Percentiles rank a stretch among this genome's conserved stretches.
Conservation (phyloP, 805 yeast genomes). For the Wickerhamomyces silvicola region DNA sequence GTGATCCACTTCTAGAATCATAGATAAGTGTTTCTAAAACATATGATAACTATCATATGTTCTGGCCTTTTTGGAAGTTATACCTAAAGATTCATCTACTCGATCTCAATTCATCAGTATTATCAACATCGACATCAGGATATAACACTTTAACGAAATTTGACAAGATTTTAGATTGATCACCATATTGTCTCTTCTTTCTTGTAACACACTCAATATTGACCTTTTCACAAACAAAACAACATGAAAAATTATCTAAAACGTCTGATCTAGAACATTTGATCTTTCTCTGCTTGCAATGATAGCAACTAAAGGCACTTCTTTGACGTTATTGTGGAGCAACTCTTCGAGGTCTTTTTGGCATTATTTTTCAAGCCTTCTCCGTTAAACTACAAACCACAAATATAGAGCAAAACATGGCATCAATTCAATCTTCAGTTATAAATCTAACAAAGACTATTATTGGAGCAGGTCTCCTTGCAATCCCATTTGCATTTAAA, state of each 20-base stretch:
- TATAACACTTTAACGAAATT: constrained; percentile 35
- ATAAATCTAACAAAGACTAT: constrained; percentile 70
- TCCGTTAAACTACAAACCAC: neutral
- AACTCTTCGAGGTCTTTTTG: constrained; percentile 26
- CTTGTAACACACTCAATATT: constrained; percentile 36
- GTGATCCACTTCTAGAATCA: constrained; percentile 41
- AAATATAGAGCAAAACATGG: constrained; percentile 9
- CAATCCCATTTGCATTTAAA: constrained; percentile 67
- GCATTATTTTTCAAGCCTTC: no score
- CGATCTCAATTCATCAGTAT: constrained; percentile 35
- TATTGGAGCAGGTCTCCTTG: constrained; percentile 74
- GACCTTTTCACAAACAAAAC: constrained; percentile 31
- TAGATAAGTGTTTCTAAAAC: constrained; percentile 28
- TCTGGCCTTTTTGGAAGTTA: neutral
- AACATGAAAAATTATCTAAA: constrained; percentile 34
- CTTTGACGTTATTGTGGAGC: constrained; percentile 32
- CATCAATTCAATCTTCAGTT: constrained; percentile 41
- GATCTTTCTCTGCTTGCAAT: constrained; percentile 38
- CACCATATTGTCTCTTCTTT: no score
- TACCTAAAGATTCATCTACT: no score
- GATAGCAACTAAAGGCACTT: constrained; percentile 39
- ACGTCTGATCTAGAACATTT: constrained; percentile 34
- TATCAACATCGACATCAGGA: constrained; percentile 39
- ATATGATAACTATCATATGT: constrained; percentile 3
- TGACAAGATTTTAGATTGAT: no score